Base-by-base conservation (phyloP, 495 filamentous ascomycete genomes). In the Symbiotaphrina buchneri region DNA sequence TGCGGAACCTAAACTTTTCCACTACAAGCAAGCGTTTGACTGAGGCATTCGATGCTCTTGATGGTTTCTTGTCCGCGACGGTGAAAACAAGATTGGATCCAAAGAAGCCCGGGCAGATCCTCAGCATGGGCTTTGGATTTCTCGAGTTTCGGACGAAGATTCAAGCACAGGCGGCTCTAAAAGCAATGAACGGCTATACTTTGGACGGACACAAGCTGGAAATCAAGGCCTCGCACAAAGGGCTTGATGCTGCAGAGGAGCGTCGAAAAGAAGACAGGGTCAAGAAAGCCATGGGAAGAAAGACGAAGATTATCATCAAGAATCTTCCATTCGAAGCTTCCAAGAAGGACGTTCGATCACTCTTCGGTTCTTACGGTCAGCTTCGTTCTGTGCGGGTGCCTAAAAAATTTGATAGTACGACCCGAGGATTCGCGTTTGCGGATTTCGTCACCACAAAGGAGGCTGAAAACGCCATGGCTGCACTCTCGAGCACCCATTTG, bases 81-180 rank as follows among this genome's bases (percentile, higher is more conserved):
- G 74, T 92, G 33, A 91, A 87, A 53, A 87, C 77, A 21, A 92
- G 87, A 48, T 61, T 69, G 2, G 77, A 92, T 41, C 67, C 80
- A 4, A 91, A 90, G 55, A 71, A 70, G 33, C 72, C 79, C 1
- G 81, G 71, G 4, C 72, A 84, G 48, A 58, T 69, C 2, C 66
- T 95, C 27, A 90, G 78, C 41, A 94, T 94, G 85, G 87, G 87
- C 6, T 94, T 91, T 46, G 87, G 83, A 24, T 99, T 99, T 41
- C 66, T 75, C 31, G 83, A 92, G 35, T 99, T 99, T 51, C 61
- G 59, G 22, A 71, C 67, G 33, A 77, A 76, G 36, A 61, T 53
- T 10, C 66, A 82, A 27, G 85, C 85, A 6, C 63, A 79, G 35
- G 70, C 75, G 11, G 87, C 84, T 23, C 56, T 74, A 29, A 61